Base-by-base conservation (phyloP, 441 rosid genomes). In the Biscutella auriculata region DNA sequence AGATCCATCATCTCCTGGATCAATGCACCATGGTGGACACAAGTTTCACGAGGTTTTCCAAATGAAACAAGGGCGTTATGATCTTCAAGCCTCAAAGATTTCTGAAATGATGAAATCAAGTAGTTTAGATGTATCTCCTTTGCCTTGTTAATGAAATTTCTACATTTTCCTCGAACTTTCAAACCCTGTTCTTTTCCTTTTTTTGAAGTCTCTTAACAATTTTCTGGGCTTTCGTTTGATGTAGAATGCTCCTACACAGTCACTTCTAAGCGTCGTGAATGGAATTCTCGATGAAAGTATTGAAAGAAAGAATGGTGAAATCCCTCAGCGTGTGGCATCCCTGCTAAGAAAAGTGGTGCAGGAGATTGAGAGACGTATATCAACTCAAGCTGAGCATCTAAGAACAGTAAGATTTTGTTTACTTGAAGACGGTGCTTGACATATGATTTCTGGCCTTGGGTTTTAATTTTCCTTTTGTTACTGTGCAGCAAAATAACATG, bases 201-300 rank as follows among this genome's bases (percentile, higher is more conserved):
- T 55, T 57, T 53, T 29, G 8, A n/a, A 37, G 29, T 47, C 0
- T 34, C 11, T 36, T 49, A 14, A 57, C 29, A 57, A 5, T 37
- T 6, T 42, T 60, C 5, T 59, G 65, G 14, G 19, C 2, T 62
- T 62, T 2, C 41, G 15, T 61, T 55, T 47, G 34, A 6, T 66
- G 68, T 83, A 92, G 96, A 88, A 80, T 65, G 95, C 96, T 56
- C 98, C 96, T 34, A 88, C 98, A 48, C 94, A 81, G 64, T 86
- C 96, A 25, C 85, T 92, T 34, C 53, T 92, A 56, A 84, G 93
- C 56, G 95, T 86, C 21, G 86, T 86, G 47, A 86, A 85, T 60
- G 93, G 86, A 42, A 88, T 92, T 66, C 79, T 92, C 11, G 96
- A 86, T 37, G 98, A 86, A 76, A 84, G 96, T 66, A 65, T 79